These are phyloP conservation scores for Actinomortierella ambigua DNA, from an alignment of 371 early-diverging fungal species.

Conservation along the genomic window DNA sequence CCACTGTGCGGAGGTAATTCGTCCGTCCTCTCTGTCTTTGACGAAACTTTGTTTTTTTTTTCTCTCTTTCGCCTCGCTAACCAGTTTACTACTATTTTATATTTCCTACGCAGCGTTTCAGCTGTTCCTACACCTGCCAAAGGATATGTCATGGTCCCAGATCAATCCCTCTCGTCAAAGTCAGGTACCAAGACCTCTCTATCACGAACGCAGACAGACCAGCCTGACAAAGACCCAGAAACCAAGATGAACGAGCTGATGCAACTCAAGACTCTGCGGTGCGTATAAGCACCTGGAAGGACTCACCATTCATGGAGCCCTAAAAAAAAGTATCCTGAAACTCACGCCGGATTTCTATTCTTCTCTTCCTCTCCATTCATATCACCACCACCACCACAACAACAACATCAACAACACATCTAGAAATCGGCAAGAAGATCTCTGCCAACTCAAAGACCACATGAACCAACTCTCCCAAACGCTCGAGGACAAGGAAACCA, in stretches of 20 bases:
- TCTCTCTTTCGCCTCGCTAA: too few relatives aligned
- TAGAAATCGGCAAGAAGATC: constrained; percentile 36
- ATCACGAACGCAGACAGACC: background rate
- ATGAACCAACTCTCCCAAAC: constrained; percentile 19
- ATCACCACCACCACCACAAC: too few relatives aligned
- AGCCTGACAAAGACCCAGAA: constrained; percentile 29
- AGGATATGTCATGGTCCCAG: background rate
- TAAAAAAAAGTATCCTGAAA: too few relatives aligned
- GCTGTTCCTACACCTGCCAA: background rate
- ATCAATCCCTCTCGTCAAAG: background rate
- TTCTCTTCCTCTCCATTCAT: too few relatives aligned
- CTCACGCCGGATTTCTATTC: too few relatives aligned
- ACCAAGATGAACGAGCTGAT: constrained; percentile 30
- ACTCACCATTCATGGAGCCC: too few relatives aligned
- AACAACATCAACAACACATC: too few relatives aligned
- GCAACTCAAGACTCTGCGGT: constrained; percentile 39
- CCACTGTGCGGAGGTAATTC: too few relatives aligned
- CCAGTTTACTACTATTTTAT: background rate
- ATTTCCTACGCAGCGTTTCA: background rate
- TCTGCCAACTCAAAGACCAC: constrained; percentile 32
- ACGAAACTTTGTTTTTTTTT: too few relatives aligned
- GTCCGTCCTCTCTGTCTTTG: too few relatives aligned
- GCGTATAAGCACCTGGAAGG: too few relatives aligned
- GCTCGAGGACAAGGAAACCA: constrained; percentile 30
- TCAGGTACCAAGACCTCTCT: background rate